Evolutionary conservation across 1,284 basidiomycete species (phyloP), one percentile per base, ranked within the genome.

Genomic region (Volvariella volvacea): DNA sequence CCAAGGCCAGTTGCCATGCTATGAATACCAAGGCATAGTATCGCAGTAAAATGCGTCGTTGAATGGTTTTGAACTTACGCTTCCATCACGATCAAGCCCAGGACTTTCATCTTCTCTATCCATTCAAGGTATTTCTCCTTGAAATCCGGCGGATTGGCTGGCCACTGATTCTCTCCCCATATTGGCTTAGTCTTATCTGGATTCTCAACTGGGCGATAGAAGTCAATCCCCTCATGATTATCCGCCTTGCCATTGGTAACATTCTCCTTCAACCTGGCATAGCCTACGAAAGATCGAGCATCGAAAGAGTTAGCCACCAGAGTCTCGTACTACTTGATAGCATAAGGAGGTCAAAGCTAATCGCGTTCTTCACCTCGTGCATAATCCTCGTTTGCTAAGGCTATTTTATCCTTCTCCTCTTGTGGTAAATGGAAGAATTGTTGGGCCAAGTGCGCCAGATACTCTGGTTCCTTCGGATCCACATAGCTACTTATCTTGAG

Each of bases 121-220:
- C 89, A 92, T 6, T 53, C 55, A 49, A 85, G 78, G 52, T 85
- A 84, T 49, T 73, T 80, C 36, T 71, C 69, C 45, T 59, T 67
- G 53, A 92, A 88, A 0, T 56, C 60, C 0, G 74, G 73, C 4
- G 84, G 54, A 2, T 55, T 53, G 4, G 6, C 34, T 0, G 90
- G 91, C 83, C 86, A 93, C 50, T 88, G 88, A 57, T 93, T 93
- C 58, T 80, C 78, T 15, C 91, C 91, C 78, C 83, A 81, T 0
- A 91, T 58, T 0, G 78, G 75, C 48, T 75, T 79, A 3, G 71
- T 71, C 62, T 77, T 85, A 58, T 90, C 81, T 0, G 85, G 80
- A 16, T 74, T 63, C 40, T 74, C 70, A 4, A 85, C 80, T 0
- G 88, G 84, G 14, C 73, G 79, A 58, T 91, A 92, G 40, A 90